These are phyloP conservation scores for Sporothrix variecibatus DNA, from an alignment of 2,329 filamentous ascomycete species.

Conservation along the genomic window DNA sequence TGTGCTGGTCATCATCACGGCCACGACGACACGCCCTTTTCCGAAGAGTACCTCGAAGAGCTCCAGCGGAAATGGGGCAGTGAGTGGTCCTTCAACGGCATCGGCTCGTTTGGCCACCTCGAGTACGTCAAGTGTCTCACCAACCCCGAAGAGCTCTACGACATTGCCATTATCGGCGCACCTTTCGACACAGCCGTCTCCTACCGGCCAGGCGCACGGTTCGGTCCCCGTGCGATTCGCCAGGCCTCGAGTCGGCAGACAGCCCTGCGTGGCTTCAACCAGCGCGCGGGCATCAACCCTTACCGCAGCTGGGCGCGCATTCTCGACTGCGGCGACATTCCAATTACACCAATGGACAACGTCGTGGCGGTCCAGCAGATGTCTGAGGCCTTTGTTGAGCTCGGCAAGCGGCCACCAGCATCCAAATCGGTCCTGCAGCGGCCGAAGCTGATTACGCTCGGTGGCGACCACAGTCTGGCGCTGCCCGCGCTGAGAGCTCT, in stretches of 20 bases:
- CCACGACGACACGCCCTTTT: conserved; percentile 47
- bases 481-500: conserved; percentile 69
- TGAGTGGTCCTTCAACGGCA: conserved; percentile 70
- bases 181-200: conserved; percentile 75
- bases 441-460: conserved; percentile 67
- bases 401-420: conserved; percentile 49
- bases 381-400: conserved; percentile 75
- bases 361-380: conserved; percentile 78
- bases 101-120: conserved; percentile 74
- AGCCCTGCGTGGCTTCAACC: conserved; percentile 78
- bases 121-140: conserved; percentile 69
- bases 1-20: conserved; percentile 38
- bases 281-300: conserved; percentile 79
- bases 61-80: conserved; percentile 59
- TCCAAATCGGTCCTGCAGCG: conserved; percentile 38
- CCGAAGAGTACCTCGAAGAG: conserved; percentile 53
- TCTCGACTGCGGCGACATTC: conserved; percentile 88
- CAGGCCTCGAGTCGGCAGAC: conserved; percentile 81
- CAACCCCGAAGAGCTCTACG: conserved; percentile 63
- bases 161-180: conserved; percentile 71
- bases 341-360: conserved; percentile 85
- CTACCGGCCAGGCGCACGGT: conserved; percentile 73
- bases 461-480: conserved; percentile 72
- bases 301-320: conserved; percentile 77
- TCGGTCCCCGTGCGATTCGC: conserved; percentile 85